These are phyloP conservation scores for Phoma sp. DNA, from an alignment of 2,329 filamentous ascomycete species.

Conservation along the genomic window DNA sequence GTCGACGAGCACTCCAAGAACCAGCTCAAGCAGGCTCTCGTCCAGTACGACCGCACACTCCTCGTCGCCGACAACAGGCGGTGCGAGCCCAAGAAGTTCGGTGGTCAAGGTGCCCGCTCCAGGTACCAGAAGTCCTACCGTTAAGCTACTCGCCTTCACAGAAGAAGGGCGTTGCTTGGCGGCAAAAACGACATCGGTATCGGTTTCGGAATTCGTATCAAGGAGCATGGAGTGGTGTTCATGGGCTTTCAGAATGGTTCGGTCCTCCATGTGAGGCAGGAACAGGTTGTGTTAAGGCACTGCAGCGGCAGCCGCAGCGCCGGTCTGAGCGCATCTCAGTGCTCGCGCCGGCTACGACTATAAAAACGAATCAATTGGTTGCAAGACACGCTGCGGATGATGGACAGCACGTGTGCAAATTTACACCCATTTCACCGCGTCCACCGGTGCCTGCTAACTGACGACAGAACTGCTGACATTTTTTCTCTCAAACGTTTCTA, in stretches of 20 bases:
- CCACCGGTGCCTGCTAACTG: slow-evolving; percentile 19
- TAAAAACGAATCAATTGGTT: slow-evolving; percentile 51
- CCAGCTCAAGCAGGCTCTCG: slow-evolving; percentile 95
- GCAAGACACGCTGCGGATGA: slow-evolving; percentile 36
- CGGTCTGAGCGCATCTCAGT: slow-evolving; percentile 36
- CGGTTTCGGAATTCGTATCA: slow-evolving; percentile 16
- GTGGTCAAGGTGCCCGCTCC: slow-evolving; percentile 90
- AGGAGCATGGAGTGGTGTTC: slow-evolving; percentile 46
- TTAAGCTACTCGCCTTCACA: slow-evolving; percentile 62
- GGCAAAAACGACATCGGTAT: neutral
- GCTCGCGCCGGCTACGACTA: slow-evolving; percentile 46
- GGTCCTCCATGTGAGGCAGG: slow-evolving; percentile 36
- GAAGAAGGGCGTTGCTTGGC: neutral
- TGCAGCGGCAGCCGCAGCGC: slow-evolving; percentile 4
- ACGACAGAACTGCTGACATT: neutral
- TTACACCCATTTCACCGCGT: slow-evolving; percentile 18
- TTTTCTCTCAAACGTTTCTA: neutral
- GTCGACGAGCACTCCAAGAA: slow-evolving; percentile 99
- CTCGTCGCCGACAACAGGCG: slow-evolving; percentile 99
- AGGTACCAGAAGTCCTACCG: slow-evolving; percentile 99
- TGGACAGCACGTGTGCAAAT: slow-evolving; percentile 22
- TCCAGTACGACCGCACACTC: slow-evolving; percentile 94
- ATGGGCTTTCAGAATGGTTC: slow-evolving; percentile 43
- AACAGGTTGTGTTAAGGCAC: slow-evolving; percentile 28
- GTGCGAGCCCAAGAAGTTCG: slow-evolving; percentile 99